Evolutionary conservation across 2,329 filamentous ascomycete genomes (phyloP).

Genomic region (Aureobasidium subglaciale): DNA sequence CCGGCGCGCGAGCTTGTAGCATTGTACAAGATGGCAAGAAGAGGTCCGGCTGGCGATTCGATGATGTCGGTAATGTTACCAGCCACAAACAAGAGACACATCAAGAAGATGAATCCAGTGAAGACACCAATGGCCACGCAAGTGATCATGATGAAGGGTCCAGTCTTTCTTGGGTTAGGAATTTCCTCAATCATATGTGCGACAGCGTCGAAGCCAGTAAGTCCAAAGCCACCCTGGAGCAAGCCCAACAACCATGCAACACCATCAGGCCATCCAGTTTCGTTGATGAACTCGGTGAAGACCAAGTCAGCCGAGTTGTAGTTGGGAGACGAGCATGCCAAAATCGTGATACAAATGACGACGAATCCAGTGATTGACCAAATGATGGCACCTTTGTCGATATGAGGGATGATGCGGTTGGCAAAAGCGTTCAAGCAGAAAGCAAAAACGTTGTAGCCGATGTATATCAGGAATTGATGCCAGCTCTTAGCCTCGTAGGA

Average conservation of each 20-base stretch:
- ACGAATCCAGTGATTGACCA: constrained; percentile 65
- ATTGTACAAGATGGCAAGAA: constrained; percentile 30
- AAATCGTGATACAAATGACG: constrained; percentile 61
- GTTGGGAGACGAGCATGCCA: constrained; percentile 58
- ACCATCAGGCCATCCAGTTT: constrained; percentile 33
- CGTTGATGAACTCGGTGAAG: constrained; percentile 60
- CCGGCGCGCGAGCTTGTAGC: constrained; percentile 29
- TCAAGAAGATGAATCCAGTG: constrained; percentile 32
- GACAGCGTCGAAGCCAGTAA: constrained; percentile 46
- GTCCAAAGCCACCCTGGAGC: constrained; percentile 29
- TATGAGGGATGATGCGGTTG: constrained; percentile 53
- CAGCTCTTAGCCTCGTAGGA: constrained; percentile 53
- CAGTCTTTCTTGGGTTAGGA: constrained; percentile 29
- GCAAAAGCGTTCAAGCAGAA: constrained; percentile 60
- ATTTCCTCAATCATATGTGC: constrained; percentile 44
- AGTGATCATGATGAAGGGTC: constrained; percentile 32
- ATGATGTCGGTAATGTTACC: constrained; percentile 28
- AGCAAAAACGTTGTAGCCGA: constrained; percentile 54
- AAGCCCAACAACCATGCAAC: constrained; percentile 38
- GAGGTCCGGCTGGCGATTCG: constrained; percentile 25
- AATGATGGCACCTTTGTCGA: constrained; percentile 63
- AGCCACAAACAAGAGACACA: constrained; percentile 30
- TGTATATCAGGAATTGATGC: constrained; percentile 69
- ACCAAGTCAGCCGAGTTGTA: constrained; percentile 60
- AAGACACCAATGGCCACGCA: constrained; percentile 30